Conservation (phyloP, 192 early-diverging fungal genomes). For the Podila epigama region DNA sequence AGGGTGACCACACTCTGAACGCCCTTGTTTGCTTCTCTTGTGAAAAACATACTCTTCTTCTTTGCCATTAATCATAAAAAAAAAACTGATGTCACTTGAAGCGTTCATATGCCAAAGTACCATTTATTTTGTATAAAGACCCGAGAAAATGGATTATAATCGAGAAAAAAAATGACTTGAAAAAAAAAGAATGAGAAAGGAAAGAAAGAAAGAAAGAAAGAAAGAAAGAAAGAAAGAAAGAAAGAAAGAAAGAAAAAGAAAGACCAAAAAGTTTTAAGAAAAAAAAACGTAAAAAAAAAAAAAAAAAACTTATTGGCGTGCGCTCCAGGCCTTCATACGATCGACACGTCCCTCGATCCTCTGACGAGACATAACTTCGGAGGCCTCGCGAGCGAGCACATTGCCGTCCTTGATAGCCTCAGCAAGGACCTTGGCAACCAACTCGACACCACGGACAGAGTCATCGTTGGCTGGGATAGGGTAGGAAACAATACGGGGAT, state of each 20-base stretch:
- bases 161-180: too few species aligned
- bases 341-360: conserved; percentile 47
- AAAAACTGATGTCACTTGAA: too few species aligned
- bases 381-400: conserved; percentile 14
- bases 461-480: conserved; percentile 97
- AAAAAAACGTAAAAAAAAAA: background rate
- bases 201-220: too few species aligned
- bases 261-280: background rate
- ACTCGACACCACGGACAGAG: conserved; percentile 73
- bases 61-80: too few species aligned
- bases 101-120: too few species aligned
- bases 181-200: too few species aligned
- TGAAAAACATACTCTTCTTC: too few species aligned
- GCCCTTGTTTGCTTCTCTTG: too few species aligned
- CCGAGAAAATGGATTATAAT: too few species aligned
- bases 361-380: conserved; percentile 11
- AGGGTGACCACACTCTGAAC: too few species aligned
- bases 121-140: too few species aligned
- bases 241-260: background rate
- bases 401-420: conserved; percentile 73
- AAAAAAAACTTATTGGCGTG: conserved; percentile 20
- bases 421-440: conserved; percentile 84
- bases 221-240: background rate
- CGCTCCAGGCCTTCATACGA: conserved; percentile 36
- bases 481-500: conserved; percentile 86